Base-by-base conservation (phyloP, 345 rosid species). In the Raphanus sativus region DNA sequence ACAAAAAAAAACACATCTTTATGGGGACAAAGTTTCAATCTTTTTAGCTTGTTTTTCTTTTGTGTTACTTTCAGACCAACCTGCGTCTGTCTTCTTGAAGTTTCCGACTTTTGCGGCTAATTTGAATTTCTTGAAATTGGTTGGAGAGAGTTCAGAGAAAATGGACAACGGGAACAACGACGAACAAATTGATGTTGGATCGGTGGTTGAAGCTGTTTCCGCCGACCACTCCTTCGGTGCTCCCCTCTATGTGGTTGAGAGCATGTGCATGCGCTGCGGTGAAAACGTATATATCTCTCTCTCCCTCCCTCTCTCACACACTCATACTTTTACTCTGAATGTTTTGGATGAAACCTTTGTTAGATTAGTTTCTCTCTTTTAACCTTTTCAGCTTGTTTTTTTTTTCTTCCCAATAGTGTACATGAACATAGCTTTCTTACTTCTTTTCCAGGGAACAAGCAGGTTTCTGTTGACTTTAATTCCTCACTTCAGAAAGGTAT, bases 221-320 rank as follows among this genome's bases (percentile, higher is more conserved):
- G 81, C 80, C 0, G 91, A 82, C 38, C 90, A 74, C 28, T 67
- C 74, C 30, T 61, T 67, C 0, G 91, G 87, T 67, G 87, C 87
- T 75, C 97, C 97, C 54, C 90, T 92, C 24, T 92, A 90, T 70
- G 79, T 88, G 58, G 89, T 95, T 48, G 99, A 92, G 73, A 95
- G 99, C 77, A 89, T 92, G 74, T 95, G 98, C 79, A 92, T 95
- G 99, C 90, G 90, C 42, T 95, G 99, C 78, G 77, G 81, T 33
- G 89, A 89, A 68, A 95, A 95, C 25, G 99, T 95, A 85, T 64
- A 82, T 56, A 4, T n/a, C 50, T 13, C 48, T 40, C n/a, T 12
- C 15, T 42, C n/a, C 1, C 16, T 42, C 2, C 15, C 25, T 67
- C 26, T 59, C 26, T 12, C 13, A 58, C 9, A 13, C 1, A 6